Evolutionary conservation across 306 rosid species (phyloP), one percentile per base, ranked within the genome.

Genomic region (Fragaria ananassa): DNA sequence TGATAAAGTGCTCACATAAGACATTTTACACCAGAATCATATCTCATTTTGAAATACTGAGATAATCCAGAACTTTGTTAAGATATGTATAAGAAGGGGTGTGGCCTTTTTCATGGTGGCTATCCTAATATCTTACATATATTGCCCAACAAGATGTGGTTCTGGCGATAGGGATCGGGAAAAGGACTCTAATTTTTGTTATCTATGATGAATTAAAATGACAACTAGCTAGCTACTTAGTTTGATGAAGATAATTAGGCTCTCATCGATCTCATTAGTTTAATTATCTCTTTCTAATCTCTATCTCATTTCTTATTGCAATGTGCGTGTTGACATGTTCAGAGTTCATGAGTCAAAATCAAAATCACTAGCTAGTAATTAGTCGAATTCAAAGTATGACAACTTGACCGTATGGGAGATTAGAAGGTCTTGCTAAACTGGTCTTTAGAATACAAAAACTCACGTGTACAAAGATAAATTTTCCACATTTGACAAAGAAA

Each of bases 281-380:
- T 34, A 29, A 61, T 61, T 8, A 10, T 2, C 35, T 23, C 34
- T 9, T 17, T 56, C 21, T 8, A 18, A 18, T 19, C 61, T 56
- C 8, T 60, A 23, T 34, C 2, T 14, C 66, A 10, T 37, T 37
- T 65, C 31, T 10, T 42, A 61, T 44, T 46, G 39, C 34, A 61
- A 61, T 60, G 58, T 74, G 47, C 58, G 58, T 60, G 70, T 45
- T 74, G 70, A 45, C 15, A 74, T 61, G 34, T 45, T 74, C 78
- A 61, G n/a, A 45, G 15, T 3, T 74, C 21, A 18, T 37, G 21
- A 29, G 35, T 31, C 70, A 74, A 60, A 27, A 25, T n/a, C 25
- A 14, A 49, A 15, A 44, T 10, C 8, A 37, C 6, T 45, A 5
- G 3, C 51, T 47, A 49, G 54, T 49, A 14, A 13, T 4, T 23